phyloP scores from a whole-genome alignment of 768 basidiomycete genomes.

The Boletus fagicola region DNA sequence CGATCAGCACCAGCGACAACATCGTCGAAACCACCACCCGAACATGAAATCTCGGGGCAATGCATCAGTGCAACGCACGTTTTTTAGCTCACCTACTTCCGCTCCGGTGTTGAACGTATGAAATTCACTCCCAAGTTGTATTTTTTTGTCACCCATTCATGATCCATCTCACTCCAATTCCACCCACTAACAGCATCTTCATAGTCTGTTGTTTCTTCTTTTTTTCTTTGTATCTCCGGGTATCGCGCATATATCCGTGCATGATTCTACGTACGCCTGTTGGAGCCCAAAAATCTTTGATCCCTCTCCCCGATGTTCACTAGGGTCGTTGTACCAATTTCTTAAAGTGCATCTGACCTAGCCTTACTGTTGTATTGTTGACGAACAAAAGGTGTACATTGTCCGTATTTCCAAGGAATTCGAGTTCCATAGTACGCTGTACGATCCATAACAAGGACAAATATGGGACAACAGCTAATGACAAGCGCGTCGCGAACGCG shows the following conservation, averaged over 20 bases:
- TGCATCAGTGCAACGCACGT: conserved; percentile 52
- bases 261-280: conserved; percentile 11
- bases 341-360: conserved; percentile 4
- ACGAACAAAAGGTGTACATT: conserved; percentile 12
- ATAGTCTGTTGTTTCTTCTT: not conserved
- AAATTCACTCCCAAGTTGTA: conserved; percentile 21
- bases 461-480: not conserved
- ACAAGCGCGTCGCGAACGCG: conserved; percentile 15
- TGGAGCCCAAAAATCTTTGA: conserved; percentile 3
- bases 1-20: conserved; percentile 48
- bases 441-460: not conserved
- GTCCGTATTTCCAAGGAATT: not conserved
- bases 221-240: conserved; percentile 22
- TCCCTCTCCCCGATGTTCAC: not conserved
- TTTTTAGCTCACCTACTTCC: conserved; percentile 36
- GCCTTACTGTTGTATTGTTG: conserved; percentile 19
- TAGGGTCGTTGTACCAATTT: conserved; percentile 8
- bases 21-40: conserved; percentile 58
- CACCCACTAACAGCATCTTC: conserved; percentile 16
- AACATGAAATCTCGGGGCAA: conserved; percentile 61
- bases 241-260: conserved; percentile 25
- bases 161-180: conserved; percentile 6
- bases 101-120: conserved; percentile 30
- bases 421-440: not conserved
- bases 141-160: conserved; percentile 13